These are phyloP conservation scores for Colletotrichum australisinense DNA, from an alignment of 2,329 filamentous ascomycete genomes.

Conservation along the genomic window DNA sequence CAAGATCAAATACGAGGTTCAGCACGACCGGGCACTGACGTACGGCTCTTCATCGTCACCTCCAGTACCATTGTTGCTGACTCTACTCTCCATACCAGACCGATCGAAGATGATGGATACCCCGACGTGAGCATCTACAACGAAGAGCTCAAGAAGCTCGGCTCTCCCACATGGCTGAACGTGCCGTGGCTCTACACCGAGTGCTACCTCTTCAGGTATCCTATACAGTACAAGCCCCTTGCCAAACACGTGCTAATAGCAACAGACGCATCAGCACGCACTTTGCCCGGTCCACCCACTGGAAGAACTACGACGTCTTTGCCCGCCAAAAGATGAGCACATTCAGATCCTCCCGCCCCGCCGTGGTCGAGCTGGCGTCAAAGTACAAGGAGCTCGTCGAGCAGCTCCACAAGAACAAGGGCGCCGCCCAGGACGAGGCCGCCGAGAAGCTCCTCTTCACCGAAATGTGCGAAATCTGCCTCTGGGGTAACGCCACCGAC, in stretches of 20 bases:
- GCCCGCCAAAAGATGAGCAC: conserved; percentile 89
- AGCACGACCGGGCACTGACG: conserved; percentile 86
- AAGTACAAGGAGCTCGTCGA: conserved; percentile 80
- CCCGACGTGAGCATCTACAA: conserved; percentile 87
- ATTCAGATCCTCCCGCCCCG: conserved; percentile 90
- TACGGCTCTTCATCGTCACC: conserved; percentile 54
- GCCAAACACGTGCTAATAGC: background rate
- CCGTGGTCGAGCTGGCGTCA: conserved; percentile 84
- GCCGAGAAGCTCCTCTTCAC: conserved; percentile 84
- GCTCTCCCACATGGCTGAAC: conserved; percentile 82
- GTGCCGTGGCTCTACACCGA: conserved; percentile 91
- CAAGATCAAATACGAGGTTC: conserved; percentile 91
- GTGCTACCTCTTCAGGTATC: conserved; percentile 89
- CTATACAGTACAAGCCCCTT: background rate
- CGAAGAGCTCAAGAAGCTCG: conserved; percentile 80
- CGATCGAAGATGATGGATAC: conserved; percentile 80
- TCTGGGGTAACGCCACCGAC: conserved; percentile 98
- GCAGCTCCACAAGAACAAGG: conserved; percentile 69
- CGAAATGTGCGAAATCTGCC: conserved; percentile 95
- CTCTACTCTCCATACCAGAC: conserved; percentile 57
- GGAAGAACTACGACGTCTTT: conserved; percentile 93
- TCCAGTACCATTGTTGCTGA: background rate
- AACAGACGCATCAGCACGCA: conserved; percentile 78
- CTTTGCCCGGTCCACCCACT: conserved; percentile 82
- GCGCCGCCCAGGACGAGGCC: conserved; percentile 67